Evolutionary conservation across 225 moss, liverwort and hornwort genomes (phyloP), one percentile per base, ranked within the genome.

Genomic region (Polytrichum formosum): DNA sequence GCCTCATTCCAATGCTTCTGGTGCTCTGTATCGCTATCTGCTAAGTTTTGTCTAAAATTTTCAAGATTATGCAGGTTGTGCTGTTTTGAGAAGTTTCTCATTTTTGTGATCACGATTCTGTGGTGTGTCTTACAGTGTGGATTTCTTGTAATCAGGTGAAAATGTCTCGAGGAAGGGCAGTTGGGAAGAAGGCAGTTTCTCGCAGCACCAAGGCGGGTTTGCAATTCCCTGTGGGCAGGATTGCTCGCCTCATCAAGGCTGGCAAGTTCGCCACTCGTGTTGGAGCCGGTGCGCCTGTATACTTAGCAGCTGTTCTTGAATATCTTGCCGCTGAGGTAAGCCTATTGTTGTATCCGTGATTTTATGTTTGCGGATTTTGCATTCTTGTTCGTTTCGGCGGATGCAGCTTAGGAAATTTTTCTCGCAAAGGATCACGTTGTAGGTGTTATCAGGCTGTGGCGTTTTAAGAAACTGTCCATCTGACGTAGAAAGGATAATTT

Each of bases 161-260:
- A n/a, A 81, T 81, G 81, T 81, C 81, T 16, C 53, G 81, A 64
- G 81, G 77, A 21, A 81, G 77, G 54, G 77, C 74, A 26, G 75
- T 73, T 16, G 77, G 77, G 1, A 81, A 81, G 77, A 81, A 81
- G 74, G 77, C 81, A 1, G 74, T 81, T 0, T 77, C 81, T 29
- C 74, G 77, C 59, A 75, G 71, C 10, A 55, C 73, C 64, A 84
- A 84, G 75, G 84, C 84, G 8, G 84, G 81, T 2, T 68, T 84
- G 13, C 78, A 84, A 56, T 84, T 84, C 8, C 84, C 81, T 0
- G 78, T 84, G 33, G 84, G 58, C 1, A 58, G 58, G 20, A 80
- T 78, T 1, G 77, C 77, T 7, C 81, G 84, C 4, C 77, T 84
- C 26, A 21, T 84, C 65, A 84, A 84, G 69, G 81, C 75, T 22